Conservation (phyloP, 768 basidiomycete species). For the Amanita fuliginea region DNA sequence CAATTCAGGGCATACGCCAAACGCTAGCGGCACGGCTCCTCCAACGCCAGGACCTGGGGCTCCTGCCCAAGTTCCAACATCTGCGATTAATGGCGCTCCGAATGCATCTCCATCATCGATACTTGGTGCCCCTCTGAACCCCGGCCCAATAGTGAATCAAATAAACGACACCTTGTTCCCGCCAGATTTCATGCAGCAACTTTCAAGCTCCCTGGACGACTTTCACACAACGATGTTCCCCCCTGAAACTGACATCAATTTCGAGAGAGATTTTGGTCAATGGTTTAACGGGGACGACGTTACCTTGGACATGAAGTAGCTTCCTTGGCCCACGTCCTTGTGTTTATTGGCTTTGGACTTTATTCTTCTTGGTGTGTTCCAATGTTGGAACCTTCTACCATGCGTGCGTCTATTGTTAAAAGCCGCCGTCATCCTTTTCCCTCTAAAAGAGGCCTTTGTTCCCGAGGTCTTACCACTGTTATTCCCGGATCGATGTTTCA, state of each 20-base stretch:
- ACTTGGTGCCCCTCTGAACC: slow-evolving; percentile 2
- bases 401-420: background rate
- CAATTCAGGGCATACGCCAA: slow-evolving; percentile 6
- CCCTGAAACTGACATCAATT: slow-evolving; percentile 42
- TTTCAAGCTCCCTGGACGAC: slow-evolving; percentile 28
- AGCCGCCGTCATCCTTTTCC: background rate
- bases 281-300: slow-evolving; percentile 59
- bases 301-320: slow-evolving; percentile 23
- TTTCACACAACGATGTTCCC: slow-evolving; percentile 30
- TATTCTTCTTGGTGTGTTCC: background rate
- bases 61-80: background rate
- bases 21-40: slow-evolving; percentile 4
- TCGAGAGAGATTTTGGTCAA: slow-evolving; percentile 66
- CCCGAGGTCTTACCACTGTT: background rate
- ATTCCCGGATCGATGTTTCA: background rate
- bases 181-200: slow-evolving; percentile 9
- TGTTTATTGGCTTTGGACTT: background rate
- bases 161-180: slow-evolving; percentile 6
- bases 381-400: background rate
- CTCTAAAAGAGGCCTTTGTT: slow-evolving; percentile 2
- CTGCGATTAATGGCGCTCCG: slow-evolving; percentile 2
- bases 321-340: background rate
- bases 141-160: slow-evolving; percentile 4
- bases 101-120: slow-evolving; percentile 5
- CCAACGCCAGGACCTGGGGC: slow-evolving; percentile 5